Percentiles rank a stretch among this genome's conserved stretches.
phyloP scores from a whole-genome alignment of 208 protist species.

The Acanthamoeba divionensis region DNA sequence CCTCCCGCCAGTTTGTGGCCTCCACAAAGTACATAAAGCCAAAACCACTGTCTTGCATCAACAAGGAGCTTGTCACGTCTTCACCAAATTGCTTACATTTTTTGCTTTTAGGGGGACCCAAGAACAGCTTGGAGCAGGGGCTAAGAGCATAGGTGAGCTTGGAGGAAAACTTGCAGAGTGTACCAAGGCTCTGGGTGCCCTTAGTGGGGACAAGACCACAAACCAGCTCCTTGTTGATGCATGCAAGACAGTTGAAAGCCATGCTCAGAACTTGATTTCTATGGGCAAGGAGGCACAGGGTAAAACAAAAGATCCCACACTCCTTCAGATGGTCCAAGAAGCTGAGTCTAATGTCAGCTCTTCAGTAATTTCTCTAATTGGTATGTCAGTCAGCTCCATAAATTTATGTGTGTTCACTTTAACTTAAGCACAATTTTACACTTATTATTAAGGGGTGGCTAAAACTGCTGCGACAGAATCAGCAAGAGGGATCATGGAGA shows the following conservation, averaged over 20 bases:
- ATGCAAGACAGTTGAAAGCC: neutral
- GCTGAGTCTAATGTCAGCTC: too few relatives aligned
- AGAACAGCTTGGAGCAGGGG: neutral
- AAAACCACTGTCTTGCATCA: too few relatives aligned
- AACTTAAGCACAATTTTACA: neutral
- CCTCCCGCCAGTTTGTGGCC: neutral
- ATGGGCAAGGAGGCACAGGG: conserved; percentile 23
- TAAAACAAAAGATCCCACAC: neutral
- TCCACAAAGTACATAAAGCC: neutral
- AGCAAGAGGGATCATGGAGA: conserved; percentile 19
- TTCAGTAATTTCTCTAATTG: too few relatives aligned
- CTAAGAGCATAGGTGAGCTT: neutral
- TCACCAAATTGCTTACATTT: too few relatives aligned
- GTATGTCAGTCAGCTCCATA: too few relatives aligned
- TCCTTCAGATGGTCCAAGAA: neutral
- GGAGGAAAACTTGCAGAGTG: neutral
- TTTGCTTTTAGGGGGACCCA: neutral
- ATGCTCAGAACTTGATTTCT: neutral
- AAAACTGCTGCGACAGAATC: neutral
- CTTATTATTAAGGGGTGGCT: neutral
- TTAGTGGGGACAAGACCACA: conserved; percentile 25
- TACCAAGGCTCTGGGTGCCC: conserved; percentile 25
- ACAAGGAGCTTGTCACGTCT: too few relatives aligned
- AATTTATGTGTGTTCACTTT: neutral
- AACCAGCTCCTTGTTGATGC: conserved; percentile 32